These are phyloP conservation scores for Coniferiporia sulphurascens DNA, from an alignment of 1,284 basidiomycete species.

Conservation along the genomic window DNA sequence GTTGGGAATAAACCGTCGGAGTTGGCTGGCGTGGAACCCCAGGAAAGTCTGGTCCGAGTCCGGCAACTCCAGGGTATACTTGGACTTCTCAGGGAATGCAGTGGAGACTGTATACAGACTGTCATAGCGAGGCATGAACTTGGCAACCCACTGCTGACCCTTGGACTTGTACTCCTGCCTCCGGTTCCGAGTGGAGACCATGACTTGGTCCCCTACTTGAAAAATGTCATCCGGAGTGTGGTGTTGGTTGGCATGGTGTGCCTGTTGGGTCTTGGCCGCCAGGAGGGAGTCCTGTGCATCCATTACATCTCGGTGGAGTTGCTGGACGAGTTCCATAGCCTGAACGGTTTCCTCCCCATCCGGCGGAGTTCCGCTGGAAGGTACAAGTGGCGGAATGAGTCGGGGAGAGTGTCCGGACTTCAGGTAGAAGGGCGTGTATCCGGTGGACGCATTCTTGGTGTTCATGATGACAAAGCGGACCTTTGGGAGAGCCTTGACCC, in stretches of 20 bases:
- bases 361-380: background rate
- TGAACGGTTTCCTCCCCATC: background rate
- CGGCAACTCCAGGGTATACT: conserved; percentile 22
- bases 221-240: conserved; percentile 5
- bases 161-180: conserved; percentile 17
- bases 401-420: conserved; percentile 23
- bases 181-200: conserved; percentile 19
- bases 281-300: background rate
- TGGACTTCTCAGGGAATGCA: conserved; percentile 22
- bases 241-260: too few relatives aligned
- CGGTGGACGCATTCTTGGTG: conserved; percentile 27
- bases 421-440: conserved; percentile 32
- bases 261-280: too few relatives aligned
- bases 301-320: background rate
- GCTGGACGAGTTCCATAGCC: background rate
- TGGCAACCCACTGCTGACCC: conserved; percentile 22
- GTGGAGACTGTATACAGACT: conserved; percentile 22
- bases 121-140: conserved; percentile 28
- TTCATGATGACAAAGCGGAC: conserved; percentile 40
- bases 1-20: conserved; percentile 11
- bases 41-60: conserved; percentile 19
- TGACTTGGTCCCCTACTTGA: conserved; percentile 20
- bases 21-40: conserved; percentile 24
- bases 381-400: conserved; percentile 22
- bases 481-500: conserved; percentile 29